These are phyloP conservation scores for Phytophthora idaei DNA, from an alignment of 352 stramenopile genomes.

Conservation along the genomic window DNA sequence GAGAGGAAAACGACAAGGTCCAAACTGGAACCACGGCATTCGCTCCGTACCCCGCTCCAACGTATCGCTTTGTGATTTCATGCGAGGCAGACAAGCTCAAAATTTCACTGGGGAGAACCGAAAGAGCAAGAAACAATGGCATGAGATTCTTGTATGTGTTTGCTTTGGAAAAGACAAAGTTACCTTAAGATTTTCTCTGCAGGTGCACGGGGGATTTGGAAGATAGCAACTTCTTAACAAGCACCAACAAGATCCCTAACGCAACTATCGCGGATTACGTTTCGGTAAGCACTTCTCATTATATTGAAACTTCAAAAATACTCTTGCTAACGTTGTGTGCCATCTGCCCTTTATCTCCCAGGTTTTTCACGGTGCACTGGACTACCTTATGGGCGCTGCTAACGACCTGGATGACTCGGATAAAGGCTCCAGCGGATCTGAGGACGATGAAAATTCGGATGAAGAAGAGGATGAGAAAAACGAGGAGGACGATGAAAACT, in stretches of 20 bases:
- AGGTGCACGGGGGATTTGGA: constrained; percentile 9
- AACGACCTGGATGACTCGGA: not conserved
- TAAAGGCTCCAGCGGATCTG: not conserved
- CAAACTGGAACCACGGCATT: constrained; percentile 5
- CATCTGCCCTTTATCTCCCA: not conserved
- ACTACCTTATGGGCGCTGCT: not conserved
- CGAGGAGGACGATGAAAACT: constrained; percentile 1
- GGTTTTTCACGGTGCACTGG: not conserved
- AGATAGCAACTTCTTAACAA: not conserved
- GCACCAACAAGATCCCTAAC: not conserved
- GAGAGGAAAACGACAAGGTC: not conserved
- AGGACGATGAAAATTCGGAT: not conserved
- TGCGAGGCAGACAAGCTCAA: not conserved
- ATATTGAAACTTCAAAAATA: not conserved
- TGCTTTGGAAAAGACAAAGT: not conserved
- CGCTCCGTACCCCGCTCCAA: not conserved
- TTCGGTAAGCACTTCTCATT: not conserved
- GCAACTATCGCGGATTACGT: not conserved
- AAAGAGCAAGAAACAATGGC: constrained; percentile 17
- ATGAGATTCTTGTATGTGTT: not conserved
- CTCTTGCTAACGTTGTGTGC: not conserved
- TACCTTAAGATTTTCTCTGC: not conserved
- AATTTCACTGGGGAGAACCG: constrained; percentile 8
- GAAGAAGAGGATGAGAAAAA: constrained; percentile 3
- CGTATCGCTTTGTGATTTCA: constrained; percentile 5